Evolutionary conservation across 768 basidiomycete species (phyloP), one percentile per base, ranked within the genome.

Genomic region (Panus rudis): DNA sequence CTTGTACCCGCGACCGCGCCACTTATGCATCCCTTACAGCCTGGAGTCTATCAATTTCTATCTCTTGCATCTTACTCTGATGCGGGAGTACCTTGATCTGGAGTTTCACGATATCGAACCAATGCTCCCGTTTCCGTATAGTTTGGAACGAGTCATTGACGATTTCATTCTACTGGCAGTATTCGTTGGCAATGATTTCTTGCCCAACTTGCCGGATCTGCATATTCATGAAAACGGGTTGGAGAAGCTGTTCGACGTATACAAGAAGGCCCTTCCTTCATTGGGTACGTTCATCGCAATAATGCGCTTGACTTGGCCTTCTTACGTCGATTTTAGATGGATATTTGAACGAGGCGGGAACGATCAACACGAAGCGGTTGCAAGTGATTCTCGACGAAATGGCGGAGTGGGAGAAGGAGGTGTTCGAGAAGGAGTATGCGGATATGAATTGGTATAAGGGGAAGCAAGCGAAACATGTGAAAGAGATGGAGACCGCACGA

Each of bases 141-240:
- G 72, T 58, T 76, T 98, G 49, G 96, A 99, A 61, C 81, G 89
- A 26, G 72, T 99, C 62, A 94, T 99, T 58, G 94, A 99, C 63
- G 96, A 99, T 67, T 98, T 98, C 64, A 87, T 98, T 56, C 71
- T 98, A 6, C 78, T 99, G 53, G 90, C 92, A 19, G 91, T 98
- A 21, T 99, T 99, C 54, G 84, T 98, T 39, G 96, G 96, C 24
- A 99, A 98, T 59, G 94, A 97, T 66, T 98, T 98, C 65, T 63
- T 98, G 50, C 96, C 94, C 6, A 89, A 98, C 66, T 64, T 99
- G 45, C 96, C 96, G 4, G 92, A 96, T 62, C 63, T 99, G 21
- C 96, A 98, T 60, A 98, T 99, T 60, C 92, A 98, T 56, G 91
- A 96, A 64, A 96, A 97, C 58, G 96, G 91, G 13, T 61, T 99